These are phyloP conservation scores for Raffaelea arxii DNA, from an alignment of 2,329 filamentous ascomycete species.

Conservation along the genomic window DNA sequence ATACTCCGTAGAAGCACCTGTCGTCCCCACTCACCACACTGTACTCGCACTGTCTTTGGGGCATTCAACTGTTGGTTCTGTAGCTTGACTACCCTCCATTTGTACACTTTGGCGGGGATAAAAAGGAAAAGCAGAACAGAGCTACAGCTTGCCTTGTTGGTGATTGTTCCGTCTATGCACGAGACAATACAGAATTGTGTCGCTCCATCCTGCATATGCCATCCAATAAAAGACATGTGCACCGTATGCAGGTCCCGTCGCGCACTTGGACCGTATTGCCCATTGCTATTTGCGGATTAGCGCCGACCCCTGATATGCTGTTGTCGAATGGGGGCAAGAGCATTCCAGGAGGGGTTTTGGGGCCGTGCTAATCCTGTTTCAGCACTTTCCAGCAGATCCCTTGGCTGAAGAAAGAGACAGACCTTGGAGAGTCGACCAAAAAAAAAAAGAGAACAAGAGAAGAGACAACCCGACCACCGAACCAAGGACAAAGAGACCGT, in stretches of 20 bases:
- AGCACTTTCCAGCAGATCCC: constrained; percentile 5
- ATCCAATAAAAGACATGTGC: too few relatives aligned
- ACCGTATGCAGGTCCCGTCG: neutral
- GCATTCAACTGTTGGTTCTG: too few relatives aligned
- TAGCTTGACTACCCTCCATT: too few relatives aligned
- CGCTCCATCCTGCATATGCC: too few relatives aligned
- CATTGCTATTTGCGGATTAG: too few relatives aligned
- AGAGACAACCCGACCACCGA: too few relatives aligned
- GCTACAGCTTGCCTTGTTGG: too few relatives aligned
- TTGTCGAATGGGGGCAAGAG: neutral
- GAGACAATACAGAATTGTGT: too few relatives aligned
- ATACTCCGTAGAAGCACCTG: too few relatives aligned
- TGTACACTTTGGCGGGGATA: too few relatives aligned
- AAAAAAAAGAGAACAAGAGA: neutral
- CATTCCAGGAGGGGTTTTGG: constrained; percentile 8
- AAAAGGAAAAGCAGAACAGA: too few relatives aligned
- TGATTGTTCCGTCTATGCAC: too few relatives aligned
- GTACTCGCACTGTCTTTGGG: neutral
- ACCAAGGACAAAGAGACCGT: neutral
- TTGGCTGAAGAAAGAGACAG: neutral
- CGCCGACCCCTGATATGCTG: neutral
- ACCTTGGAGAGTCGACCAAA: neutral
- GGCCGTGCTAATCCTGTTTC: constrained; percentile 15
- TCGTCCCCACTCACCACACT: neutral
- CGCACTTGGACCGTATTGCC: neutral